Base-by-base conservation (phyloP, 192 early-diverging fungal genomes). In the Coemansia sp. region DNA sequence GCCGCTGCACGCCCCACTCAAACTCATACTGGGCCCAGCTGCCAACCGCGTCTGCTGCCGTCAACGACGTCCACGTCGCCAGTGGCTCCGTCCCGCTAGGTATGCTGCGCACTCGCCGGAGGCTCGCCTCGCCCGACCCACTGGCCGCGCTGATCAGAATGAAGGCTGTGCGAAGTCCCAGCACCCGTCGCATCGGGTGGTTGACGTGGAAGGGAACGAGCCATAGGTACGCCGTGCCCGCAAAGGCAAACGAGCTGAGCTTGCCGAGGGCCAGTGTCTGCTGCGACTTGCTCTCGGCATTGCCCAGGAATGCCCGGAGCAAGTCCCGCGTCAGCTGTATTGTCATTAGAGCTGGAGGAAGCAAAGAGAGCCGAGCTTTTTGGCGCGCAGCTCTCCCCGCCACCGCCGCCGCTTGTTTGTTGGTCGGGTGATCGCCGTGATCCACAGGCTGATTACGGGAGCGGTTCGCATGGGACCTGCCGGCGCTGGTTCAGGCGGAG, bases 201-300 rank as follows among this genome's bases (percentile, higher is more conserved):
- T 61, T 54, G 28, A 65, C 54, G 4, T 25, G 3, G 2, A 44
- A 8, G 1, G 62, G 62, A 13, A 73, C 19, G 13, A 57, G 50
- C 61, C 61, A 65, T 32, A 73, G 47, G 5, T 54, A 47, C 14
- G 58, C 49, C 3, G 46, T 54, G 23, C 44, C 53, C n/a, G 57
- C 69, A 38, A 73, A 73, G 12, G 61, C 69, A 26, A 60, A 56
- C 18, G 69, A 57, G 7, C 57, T 45, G 21, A 73, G 27, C 7
- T 27, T 60, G 35, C 32, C 22, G 28, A 13, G 19, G 9, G 38
- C 21, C 5, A 73, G 38, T 2, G 62, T 73, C 7, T 52, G 39
- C 32, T 52, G 48, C 8, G 41, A 50, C 35, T 56, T 55, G 34
- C 4, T 38, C 3, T 35, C 23, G 18, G 68, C 68, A 32, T 47